phyloP scores from a whole-genome alignment of 805 yeast species.

The Candida lessepsii region DNA sequence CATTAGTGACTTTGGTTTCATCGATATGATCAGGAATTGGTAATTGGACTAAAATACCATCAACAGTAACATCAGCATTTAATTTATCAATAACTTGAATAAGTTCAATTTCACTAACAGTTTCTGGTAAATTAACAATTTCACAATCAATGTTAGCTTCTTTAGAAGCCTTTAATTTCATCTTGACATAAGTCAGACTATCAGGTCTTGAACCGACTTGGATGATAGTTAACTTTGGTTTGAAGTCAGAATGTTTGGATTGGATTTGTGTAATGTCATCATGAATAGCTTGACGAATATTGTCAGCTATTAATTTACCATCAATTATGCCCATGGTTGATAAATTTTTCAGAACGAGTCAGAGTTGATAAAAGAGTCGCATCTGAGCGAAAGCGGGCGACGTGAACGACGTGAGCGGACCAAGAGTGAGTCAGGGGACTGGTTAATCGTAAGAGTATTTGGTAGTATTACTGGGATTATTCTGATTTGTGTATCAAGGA shows the following conservation, averaged over 20 bases:
- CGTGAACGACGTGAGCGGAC: too few species aligned
- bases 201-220: constrained; percentile 80
- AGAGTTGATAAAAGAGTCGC: constrained; percentile 9
- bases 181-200: constrained; percentile 76
- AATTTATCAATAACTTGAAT: constrained; percentile 52
- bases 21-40: constrained; percentile 57
- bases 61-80: constrained; percentile 59
- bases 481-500: too few species aligned
- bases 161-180: constrained; percentile 75
- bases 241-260: constrained; percentile 49
- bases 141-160: constrained; percentile 66
- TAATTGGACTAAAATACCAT: constrained; percentile 73
- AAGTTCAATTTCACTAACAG: constrained; percentile 54
- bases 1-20: constrained; percentile 66
- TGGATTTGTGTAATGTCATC: constrained; percentile 42
- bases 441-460: too few species aligned
- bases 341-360: constrained; percentile 7
- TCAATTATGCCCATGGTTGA: constrained; percentile 26
- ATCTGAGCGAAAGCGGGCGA: neutral
- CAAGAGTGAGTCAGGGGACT: too few species aligned
- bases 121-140: constrained; percentile 57
- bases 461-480: too few species aligned
- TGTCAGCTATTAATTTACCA: constrained; percentile 45
- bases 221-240: constrained; percentile 65
- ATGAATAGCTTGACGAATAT: constrained; percentile 38